Conservation (phyloP, 768 basidiomycete species). For the Krasilnikovozyma curviuscula region DNA sequence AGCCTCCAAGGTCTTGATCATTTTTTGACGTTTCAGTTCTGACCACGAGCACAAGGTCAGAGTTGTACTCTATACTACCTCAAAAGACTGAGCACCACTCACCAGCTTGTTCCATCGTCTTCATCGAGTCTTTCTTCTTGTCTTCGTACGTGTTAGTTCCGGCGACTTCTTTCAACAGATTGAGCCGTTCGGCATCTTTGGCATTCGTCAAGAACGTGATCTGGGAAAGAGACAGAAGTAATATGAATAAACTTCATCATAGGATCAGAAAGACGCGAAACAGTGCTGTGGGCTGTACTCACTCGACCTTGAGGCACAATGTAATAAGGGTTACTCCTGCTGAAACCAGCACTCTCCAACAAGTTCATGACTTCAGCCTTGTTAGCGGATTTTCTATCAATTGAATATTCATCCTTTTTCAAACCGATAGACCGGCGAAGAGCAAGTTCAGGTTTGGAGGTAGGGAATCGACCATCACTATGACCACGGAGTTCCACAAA, state of each 20-base stretch:
- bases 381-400: conserved; percentile 84
- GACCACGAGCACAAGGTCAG: not conserved
- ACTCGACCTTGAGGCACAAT: conserved; percentile 97
- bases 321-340: conserved; percentile 95
- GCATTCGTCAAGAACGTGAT: conserved; percentile 94
- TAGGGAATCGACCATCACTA: conserved; percentile 80
- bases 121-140: conserved; percentile 71
- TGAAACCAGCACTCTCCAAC: conserved; percentile 90
- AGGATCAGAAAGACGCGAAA: not conserved
- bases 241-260: not conserved
- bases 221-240: conserved; percentile 28
- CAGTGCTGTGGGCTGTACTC: conserved; percentile 21
- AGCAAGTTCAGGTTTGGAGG: conserved; percentile 65
- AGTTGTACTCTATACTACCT: not conserved
- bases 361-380: conserved; percentile 97
- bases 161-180: conserved; percentile 91
- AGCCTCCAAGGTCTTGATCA: conserved; percentile 68
- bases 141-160: conserved; percentile 98
- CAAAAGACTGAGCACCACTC: not conserved
- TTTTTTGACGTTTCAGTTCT: conserved; percentile 76
- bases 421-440: conserved; percentile 84
- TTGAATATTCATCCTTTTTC: conserved; percentile 96
- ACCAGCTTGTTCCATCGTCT: conserved; percentile 85
- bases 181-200: conserved; percentile 80
- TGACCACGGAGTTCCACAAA: conserved; percentile 21